Evolutionary conservation across 176 grass and related monocot genomes (phyloP).

Genomic region (Sorghum bicolor): DNA sequence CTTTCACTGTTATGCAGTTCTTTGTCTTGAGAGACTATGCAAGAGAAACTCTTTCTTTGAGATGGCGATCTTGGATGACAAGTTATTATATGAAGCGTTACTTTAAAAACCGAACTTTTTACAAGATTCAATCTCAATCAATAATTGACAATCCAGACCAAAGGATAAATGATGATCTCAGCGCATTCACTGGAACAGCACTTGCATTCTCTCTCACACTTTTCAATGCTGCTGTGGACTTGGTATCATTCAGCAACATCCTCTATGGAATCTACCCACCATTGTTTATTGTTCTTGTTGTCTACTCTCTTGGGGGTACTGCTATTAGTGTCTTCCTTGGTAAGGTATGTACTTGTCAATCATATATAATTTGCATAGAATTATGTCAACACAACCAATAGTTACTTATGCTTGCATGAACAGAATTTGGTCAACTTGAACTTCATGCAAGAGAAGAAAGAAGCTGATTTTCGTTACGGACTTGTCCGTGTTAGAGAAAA

Average conservation of each 20-base stretch:
- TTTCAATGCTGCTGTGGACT: conserved; percentile 85
- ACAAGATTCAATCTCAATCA: conserved; percentile 94
- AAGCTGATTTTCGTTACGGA: conserved; percentile 97
- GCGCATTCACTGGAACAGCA: conserved; percentile 85
- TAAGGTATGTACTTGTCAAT: conserved; percentile 57
- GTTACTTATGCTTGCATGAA: conserved; percentile 12
- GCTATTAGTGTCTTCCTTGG: conserved; percentile 87
- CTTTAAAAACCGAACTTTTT: conserved; percentile 83
- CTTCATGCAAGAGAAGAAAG: conserved; percentile 99
- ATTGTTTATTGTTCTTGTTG: conserved; percentile 87
- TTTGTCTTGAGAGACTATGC: conserved; percentile 99
- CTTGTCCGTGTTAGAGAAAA: conserved; percentile 98
- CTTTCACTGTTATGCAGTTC: conserved; percentile 57
- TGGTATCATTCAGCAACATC: conserved; percentile 98
- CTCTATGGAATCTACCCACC: conserved; percentile 96
- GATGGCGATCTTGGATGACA: conserved; percentile 99
- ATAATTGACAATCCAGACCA: conserved; percentile 97
- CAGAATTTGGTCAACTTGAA: conserved; percentile 94
- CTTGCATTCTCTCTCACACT: conserved; percentile 84
- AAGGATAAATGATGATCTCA: conserved; percentile 94
- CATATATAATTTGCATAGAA: not conserved
- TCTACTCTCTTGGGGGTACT: conserved; percentile 94
- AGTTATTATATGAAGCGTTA: conserved; percentile 96
- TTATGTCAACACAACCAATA: conserved; percentile 7
- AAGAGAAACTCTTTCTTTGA: conserved; percentile 91